phyloP scores from a whole-genome alignment of 2,329 filamentous ascomycete genomes.

The Knufia fluminis region DNA sequence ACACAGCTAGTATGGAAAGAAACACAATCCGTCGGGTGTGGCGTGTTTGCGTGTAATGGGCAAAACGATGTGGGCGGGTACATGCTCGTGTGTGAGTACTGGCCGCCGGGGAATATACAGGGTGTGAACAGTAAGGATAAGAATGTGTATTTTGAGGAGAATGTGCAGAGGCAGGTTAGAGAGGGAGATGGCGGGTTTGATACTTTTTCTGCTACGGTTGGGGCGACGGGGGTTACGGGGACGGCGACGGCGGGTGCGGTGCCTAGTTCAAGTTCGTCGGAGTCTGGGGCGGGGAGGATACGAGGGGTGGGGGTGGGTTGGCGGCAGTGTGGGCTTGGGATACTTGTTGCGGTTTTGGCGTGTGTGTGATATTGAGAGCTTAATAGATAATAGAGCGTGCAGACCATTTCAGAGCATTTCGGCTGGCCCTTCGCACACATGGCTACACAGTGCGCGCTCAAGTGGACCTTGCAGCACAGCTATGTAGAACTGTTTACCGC shows the following conservation, averaged over 20 bases:
- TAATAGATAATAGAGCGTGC: not conserved
- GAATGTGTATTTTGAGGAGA: constrained; percentile 18
- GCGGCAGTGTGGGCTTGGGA: not conserved
- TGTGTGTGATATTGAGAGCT: not conserved
- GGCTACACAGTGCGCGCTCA: not conserved
- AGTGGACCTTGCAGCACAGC: not conserved
- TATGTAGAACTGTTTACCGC: not conserved
- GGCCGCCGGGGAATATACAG: constrained; percentile 54
- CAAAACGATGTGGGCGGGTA: constrained; percentile 40
- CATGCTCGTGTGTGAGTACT: constrained; percentile 64
- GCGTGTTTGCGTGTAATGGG: constrained; percentile 33
- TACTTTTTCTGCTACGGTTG: constrained; percentile 14
- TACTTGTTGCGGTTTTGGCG: not conserved
- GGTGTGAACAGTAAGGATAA: constrained; percentile 18
- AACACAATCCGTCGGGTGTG: constrained; percentile 53
- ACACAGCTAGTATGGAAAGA: constrained; percentile 63
- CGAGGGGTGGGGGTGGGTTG: not conserved
- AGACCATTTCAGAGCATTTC: not conserved
- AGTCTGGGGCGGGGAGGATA: not conserved
- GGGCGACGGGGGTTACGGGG: constrained; percentile 16
- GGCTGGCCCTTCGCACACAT: no score
- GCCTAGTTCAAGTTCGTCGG: not conserved
- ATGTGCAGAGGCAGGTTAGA: constrained; percentile 19
- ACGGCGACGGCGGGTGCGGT: not conserved
- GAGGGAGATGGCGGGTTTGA: constrained; percentile 14